A percentile compares a stretch with the other conserved stretches of the same genome.
phyloP scores from a whole-genome alignment of 2,329 filamentous ascomycete genomes.

The Fusarium agapanthi region DNA sequence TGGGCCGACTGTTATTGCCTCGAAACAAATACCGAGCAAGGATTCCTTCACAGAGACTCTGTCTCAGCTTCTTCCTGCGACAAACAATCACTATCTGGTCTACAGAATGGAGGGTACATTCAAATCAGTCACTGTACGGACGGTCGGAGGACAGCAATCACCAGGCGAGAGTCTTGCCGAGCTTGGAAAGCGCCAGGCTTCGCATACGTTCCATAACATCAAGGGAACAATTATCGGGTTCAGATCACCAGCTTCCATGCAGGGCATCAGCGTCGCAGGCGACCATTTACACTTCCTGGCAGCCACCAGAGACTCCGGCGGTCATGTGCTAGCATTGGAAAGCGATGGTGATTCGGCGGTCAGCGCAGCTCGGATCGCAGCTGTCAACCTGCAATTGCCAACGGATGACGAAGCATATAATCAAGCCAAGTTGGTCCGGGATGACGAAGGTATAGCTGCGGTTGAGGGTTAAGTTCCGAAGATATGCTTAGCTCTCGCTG shows the following conservation, averaged over 20 bases:
- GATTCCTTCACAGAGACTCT: background rate
- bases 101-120: constrained; percentile 12
- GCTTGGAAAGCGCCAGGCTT: constrained; percentile 23
- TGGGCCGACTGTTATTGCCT: background rate
- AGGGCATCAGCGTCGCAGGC: constrained; percentile 28
- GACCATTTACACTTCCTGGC: constrained; percentile 26
- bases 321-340: constrained; percentile 19
- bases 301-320: background rate
- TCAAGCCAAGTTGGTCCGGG: background rate
- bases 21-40: background rate
- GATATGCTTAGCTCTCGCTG: too few species aligned
- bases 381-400: constrained; percentile 14
- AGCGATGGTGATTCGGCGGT: constrained; percentile 6
- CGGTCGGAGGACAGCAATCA: constrained; percentile 9
- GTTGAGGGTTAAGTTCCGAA: constrained; percentile 8
- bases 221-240: constrained; percentile 17
- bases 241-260: constrained; percentile 20
- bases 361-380: background rate
- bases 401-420: background rate
- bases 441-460: constrained; percentile 16
- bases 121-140: constrained; percentile 15
- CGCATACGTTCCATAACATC: background rate
- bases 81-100: constrained; percentile 15
- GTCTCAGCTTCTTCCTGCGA: background rate
- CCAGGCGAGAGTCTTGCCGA: constrained; percentile 22